These are phyloP conservation scores for Oryza meridionalis DNA, from an alignment of 176 grass and related monocot genomes.

Conservation along the genomic window DNA sequence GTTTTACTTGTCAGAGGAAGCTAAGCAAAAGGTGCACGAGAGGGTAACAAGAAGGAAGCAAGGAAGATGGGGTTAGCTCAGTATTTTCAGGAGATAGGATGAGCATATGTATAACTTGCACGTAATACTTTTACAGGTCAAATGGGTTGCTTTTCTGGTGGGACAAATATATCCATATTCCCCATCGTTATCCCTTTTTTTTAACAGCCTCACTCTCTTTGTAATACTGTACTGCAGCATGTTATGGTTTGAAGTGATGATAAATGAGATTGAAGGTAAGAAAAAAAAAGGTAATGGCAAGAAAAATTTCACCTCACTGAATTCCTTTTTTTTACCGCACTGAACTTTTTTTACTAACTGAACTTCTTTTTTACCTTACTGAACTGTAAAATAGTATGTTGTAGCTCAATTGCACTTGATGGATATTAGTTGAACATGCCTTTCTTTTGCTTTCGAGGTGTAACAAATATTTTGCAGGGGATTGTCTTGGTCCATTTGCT, in stretches of 20 bases:
- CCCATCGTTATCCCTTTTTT: too few relatives aligned
- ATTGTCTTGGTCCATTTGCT: background rate
- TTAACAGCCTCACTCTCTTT: background rate
- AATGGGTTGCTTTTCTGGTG: background rate
- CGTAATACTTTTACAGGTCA: background rate
- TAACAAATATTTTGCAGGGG: background rate
- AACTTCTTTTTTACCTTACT: background rate
- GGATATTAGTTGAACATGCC: background rate
- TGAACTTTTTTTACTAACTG: background rate
- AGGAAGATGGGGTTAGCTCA: background rate
- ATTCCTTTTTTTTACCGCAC: background rate
- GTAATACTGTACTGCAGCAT: too few relatives aligned
- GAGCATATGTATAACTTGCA: background rate
- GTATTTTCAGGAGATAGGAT: background rate
- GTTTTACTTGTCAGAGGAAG: background rate
- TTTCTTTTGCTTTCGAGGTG: background rate
- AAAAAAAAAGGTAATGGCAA: background rate
- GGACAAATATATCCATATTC: background rate
- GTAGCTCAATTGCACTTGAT: background rate
- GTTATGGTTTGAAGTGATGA: background rate
- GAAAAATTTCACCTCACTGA: background rate
- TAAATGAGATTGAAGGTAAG: background rate
- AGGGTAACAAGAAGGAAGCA: background rate
- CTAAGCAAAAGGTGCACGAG: constrained; percentile 5
- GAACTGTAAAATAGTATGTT: background rate